Evolutionary conservation across 305 asterid species (phyloP), one percentile per base, ranked within the genome.

Genomic region (Solanum hybrid): DNA sequence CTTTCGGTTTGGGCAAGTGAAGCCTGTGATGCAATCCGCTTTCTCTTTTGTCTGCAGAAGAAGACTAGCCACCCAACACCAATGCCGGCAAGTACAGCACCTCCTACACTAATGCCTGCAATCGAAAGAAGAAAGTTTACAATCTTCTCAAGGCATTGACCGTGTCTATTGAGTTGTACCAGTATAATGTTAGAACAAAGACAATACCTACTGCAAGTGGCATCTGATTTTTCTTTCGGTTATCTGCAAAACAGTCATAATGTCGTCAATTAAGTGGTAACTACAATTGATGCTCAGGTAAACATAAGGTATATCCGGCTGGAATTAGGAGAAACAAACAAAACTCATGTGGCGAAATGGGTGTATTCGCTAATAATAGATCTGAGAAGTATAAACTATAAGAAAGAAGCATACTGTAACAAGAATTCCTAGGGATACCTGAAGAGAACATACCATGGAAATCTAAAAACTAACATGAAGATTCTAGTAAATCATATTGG

Each of bases 71-170:
- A 95, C 84, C 93, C 96, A 38, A 97, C 31, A 69, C 93, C 94
- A 42, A 94, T 27, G 86, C 95, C 92, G 71, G 95, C 98, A 92
- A 96, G 79, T 72, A 89, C 94, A 76, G 95, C 97, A 90, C 98
- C 98, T 27, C 78, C 96, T 91, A 95, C 88, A 22, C 89, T 36
- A 77, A 93, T 91, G 88, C 94, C 99, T 97, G 93, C 38, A 92
- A 86, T 86, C 80, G 35, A 84, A 88, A 85, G 78, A 64, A 91
- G 86, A 85, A 71, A 88, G 42, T 73, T 85, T 11, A 84, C 8
- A 72, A 32, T 87, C 29, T 76, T 31, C 64, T 86, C 78, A 88
- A 77, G 78, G 15, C 80, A 81, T 88, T 32, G 80, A 81, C 34
- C 26, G n/a, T 60, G 42, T 22, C 32, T 15, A 13, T 31, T 86